Percentiles rank a stretch among this genome's conserved stretches.
Evolutionary conservation across 331 rosid species (phyloP).

Genomic region (Telfairia occidentalis): DNA sequence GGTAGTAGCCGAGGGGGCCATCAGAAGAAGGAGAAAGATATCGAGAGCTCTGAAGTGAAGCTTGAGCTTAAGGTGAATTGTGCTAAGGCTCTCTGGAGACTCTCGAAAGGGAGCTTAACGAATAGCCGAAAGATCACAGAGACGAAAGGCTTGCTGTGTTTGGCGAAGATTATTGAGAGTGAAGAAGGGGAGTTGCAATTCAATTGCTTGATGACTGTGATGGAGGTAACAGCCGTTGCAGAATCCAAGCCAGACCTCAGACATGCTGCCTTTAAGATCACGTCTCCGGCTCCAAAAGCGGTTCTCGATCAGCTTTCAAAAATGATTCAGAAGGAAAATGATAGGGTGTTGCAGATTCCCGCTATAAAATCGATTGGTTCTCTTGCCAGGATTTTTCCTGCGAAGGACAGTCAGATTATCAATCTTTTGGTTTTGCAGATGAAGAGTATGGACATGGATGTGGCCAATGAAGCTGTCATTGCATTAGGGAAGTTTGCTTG

Average conservation of each 20-base stretch:
- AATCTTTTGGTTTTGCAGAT: conserved; percentile 52
- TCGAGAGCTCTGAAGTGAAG: conserved; percentile 46
- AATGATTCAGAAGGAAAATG: conserved; percentile 41
- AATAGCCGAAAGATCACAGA: conserved; percentile 59
- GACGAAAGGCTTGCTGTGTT: conserved; percentile 76
- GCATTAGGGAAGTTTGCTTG: conserved; percentile 67
- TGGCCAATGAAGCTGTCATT: conserved; percentile 62
- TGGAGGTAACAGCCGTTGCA: conserved; percentile 72
- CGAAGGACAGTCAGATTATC: conserved; percentile 58
- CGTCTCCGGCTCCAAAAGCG: conserved; percentile 72
- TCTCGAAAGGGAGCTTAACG: conserved; percentile 38
- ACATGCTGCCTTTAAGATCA: conserved; percentile 65
- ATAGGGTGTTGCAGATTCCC: conserved; percentile 39
- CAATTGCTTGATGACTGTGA: conserved; percentile 74
- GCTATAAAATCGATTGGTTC: conserved; percentile 69
- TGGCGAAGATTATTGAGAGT: conserved; percentile 71
- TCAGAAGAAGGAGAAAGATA: conserved; percentile 41
- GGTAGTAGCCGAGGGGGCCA: conserved; percentile 45
- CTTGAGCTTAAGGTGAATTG: conserved; percentile 44
- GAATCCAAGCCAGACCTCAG: conserved; percentile 68
- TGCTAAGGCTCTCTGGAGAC: conserved; percentile 77
- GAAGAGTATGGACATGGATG: conserved; percentile 27
- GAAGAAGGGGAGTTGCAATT: conserved; percentile 57
- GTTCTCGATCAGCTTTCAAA: conserved; percentile 66
- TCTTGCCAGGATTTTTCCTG: conserved; percentile 78